Conservation (phyloP, 2,329 filamentous ascomycete species). For the Pestalotiopsis sp. region DNA sequence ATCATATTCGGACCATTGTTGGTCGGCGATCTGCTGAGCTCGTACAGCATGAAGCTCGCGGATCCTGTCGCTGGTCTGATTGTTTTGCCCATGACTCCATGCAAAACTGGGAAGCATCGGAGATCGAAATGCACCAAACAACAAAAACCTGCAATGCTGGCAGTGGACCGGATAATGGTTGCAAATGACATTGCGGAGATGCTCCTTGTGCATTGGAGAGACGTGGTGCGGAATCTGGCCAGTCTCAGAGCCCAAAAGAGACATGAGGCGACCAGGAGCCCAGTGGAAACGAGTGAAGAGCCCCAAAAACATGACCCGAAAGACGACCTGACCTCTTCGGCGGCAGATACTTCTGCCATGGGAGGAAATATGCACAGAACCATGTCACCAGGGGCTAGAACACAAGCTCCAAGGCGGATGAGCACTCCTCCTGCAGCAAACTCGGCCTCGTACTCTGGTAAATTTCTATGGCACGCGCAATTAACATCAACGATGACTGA, state of each 20-base stretch:
- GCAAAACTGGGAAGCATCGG: slow-evolving; percentile 41
- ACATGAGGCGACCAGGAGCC: not conserved
- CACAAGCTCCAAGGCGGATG: not conserved
- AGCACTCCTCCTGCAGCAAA: slow-evolving; percentile 31
- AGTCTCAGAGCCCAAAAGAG: slow-evolving; percentile 37
- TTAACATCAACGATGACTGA: not conserved
- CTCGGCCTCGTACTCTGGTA: slow-evolving; percentile 30
- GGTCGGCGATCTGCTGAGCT: slow-evolving; percentile 55
- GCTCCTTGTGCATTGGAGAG: slow-evolving; percentile 65
- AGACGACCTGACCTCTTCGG: slow-evolving; percentile 30
- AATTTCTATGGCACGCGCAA: slow-evolving; percentile 6
- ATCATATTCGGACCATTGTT: slow-evolving; percentile 67
- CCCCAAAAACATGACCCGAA: not conserved
- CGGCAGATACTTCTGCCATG: slow-evolving; percentile 40
- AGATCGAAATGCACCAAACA: slow-evolving; percentile 23
- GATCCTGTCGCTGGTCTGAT: slow-evolving; percentile 41
- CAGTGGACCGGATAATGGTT: slow-evolving; percentile 56
- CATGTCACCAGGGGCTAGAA: not conserved
- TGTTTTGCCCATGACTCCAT: slow-evolving; percentile 43
- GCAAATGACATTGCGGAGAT: slow-evolving; percentile 64
- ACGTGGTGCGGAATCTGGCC: slow-evolving; percentile 61
- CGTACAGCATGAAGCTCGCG: slow-evolving; percentile 48
- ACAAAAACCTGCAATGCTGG: slow-evolving; percentile 22
- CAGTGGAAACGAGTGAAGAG: not conserved
- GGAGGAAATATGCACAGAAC: slow-evolving; percentile 21